Base-by-base conservation (phyloP, 2,329 filamentous ascomycete genomes). In the Nigrospora osmanthi region DNA sequence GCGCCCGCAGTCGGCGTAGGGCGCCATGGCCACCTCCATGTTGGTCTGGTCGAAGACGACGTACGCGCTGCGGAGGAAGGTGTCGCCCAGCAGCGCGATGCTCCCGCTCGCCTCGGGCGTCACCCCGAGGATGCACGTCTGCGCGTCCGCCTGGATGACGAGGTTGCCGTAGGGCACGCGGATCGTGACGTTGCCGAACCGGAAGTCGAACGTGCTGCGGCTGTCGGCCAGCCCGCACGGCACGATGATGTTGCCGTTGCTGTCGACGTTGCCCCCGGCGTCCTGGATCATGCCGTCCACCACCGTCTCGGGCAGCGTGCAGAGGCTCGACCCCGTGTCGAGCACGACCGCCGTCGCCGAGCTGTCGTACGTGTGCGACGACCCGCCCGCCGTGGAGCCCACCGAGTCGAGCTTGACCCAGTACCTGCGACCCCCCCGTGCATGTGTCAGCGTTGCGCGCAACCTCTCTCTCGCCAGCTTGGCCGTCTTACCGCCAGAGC, bases 251-350 rank as follows among this genome's bases (percentile, higher is more conserved):
- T 71, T 76, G 47, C 67, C 71, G 46, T 63, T 65, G 40, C 48
- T 44, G 50, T 68, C 67, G 40, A 62, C 52, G 1, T 54, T 53
- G 0, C 57, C 47, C 9, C 71, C 72, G 43, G 80, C 72, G 50
- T 75, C 71, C 15, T 60, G 54, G n/a, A 72, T 72, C 31, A 81
- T 72, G 35, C 56, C 50, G n/a, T 62, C 54, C 35, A 75, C 75
- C 30, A 87, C 63, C 15, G 60, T 58, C 45, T 75, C 64, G 1
- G 85, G 85, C 1, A 89, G 68, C 43, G 86, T 76, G 41, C 78
- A 83, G 54, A 87, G 68, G 13, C 80, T 86, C 19, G 80, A 81
- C 4, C 85, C 85, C 19, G 80, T 85, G 64, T 89, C 85, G 38
- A 88, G 71, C 44, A 88, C 79, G 12, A 85, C 82, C 11, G 78